Evolutionary conservation across 139 green algal genomes (phyloP).

Genomic region (Auxenochlorella pyrenoidosa): DNA sequence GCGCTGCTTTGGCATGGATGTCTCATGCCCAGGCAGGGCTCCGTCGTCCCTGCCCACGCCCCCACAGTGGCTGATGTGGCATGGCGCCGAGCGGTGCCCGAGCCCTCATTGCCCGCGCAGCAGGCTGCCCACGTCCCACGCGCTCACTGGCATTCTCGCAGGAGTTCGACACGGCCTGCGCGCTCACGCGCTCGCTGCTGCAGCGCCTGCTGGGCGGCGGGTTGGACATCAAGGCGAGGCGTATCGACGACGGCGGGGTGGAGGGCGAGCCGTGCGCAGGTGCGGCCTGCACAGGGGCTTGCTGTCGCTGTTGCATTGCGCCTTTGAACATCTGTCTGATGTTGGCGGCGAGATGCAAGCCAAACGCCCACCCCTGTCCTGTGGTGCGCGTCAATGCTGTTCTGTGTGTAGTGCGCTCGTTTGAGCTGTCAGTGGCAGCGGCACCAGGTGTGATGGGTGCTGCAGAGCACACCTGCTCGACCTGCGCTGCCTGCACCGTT

Average conservation of each 20-base stretch:
- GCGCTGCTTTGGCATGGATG: not conserved
- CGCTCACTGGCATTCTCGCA: not conserved
- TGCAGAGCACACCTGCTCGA: too few relatives aligned
- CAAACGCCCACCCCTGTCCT: not conserved
- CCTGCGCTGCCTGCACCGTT: not conserved
- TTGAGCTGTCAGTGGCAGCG: too few relatives aligned
- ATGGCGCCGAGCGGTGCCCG: too few relatives aligned
- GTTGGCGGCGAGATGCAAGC: too few relatives aligned
- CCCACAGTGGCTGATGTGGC: not conserved
- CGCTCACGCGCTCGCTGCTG: constrained; percentile 29
- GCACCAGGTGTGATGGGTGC: too few relatives aligned
- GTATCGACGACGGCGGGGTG: constrained; percentile 54
- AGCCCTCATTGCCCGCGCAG: not conserved
- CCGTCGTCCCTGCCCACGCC: too few relatives aligned
- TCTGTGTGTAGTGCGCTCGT: too few relatives aligned
- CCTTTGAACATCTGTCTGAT: too few relatives aligned
- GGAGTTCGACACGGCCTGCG: constrained; percentile 48
- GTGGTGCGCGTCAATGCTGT: too few relatives aligned
- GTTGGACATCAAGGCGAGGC: constrained; percentile 9
- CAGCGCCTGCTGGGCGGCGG: constrained; percentile 27
- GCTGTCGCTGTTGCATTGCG: not conserved
- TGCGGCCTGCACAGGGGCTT: not conserved
- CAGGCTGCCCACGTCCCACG: not conserved
- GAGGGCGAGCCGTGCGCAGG: constrained; percentile 46
- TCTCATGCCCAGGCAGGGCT: not conserved